A percentile compares a stretch with the other conserved stretches of the same genome.
Evolutionary conservation across 2,329 filamentous ascomycete species (phyloP).

Genomic region (Cladosporium sp.): DNA sequence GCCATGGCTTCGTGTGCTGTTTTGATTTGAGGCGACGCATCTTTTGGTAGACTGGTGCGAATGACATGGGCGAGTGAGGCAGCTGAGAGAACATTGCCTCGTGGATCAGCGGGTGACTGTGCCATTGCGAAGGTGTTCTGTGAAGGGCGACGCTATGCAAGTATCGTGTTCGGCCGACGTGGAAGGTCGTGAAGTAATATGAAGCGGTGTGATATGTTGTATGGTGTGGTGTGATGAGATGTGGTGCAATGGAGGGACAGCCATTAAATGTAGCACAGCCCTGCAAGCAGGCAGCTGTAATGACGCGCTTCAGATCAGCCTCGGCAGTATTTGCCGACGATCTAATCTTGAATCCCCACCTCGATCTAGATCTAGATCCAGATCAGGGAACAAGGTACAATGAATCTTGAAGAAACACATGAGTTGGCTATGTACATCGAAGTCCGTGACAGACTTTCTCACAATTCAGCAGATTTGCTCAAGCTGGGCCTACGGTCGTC

Average conservation of each 20-base stretch:
- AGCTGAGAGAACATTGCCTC: conserved; percentile 42
- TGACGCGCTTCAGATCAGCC: conserved; percentile 5
- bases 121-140: not conserved
- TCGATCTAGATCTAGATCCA: not conserved
- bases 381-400: too few species aligned
- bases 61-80: conserved; percentile 41
- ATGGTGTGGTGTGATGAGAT: not conserved
- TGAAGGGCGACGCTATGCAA: not conserved
- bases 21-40: conserved; percentile 47
- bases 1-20: conserved; percentile 78
- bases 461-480: too few species aligned
- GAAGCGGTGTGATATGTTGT: not conserved
- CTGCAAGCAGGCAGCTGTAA: not conserved
- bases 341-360: not conserved
- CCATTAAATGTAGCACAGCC: not conserved
- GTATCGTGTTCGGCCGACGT: not conserved
- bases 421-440: too few species aligned
- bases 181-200: not conserved
- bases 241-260: not conserved
- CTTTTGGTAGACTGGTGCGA: conserved; percentile 39
- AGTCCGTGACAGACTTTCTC: too few species aligned
- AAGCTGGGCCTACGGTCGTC: too few species aligned
- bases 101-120: conserved; percentile 5
- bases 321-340: conserved; percentile 7
- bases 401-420: too few species aligned